Conservation (phyloP, 2,329 filamentous ascomycete genomes). For the Colletotrichum sp. region DNA sequence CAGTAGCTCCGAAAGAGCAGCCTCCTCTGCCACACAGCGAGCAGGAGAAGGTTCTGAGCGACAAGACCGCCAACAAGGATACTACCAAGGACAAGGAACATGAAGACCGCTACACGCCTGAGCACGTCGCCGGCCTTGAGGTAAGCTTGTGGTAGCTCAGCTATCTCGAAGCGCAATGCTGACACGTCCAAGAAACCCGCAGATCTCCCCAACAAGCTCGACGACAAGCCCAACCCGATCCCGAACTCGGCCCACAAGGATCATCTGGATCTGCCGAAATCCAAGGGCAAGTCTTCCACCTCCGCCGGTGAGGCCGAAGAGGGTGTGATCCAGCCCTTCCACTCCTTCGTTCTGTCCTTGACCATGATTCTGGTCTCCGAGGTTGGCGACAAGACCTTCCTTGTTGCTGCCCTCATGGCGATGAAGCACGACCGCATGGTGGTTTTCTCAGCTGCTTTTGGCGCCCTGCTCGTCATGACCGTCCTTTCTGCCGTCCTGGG, state of each 20-base stretch:
- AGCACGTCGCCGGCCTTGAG: conserved; percentile 59
- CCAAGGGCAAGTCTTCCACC: conserved; percentile 33
- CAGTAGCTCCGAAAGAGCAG: conserved; percentile 83
- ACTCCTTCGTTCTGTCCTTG: conserved; percentile 90
- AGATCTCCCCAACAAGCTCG: conserved; percentile 79
- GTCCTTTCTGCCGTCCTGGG: conserved; percentile 91
- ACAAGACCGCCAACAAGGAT: conserved; percentile 44
- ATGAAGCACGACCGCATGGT: conserved; percentile 96
- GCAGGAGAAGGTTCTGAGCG: conserved; percentile 66
- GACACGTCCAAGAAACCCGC: conserved; percentile 69
- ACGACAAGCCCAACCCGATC: conserved; percentile 75
- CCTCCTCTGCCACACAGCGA: conserved; percentile 84
- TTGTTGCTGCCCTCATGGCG: conserved; percentile 96
- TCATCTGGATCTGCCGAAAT: conserved; percentile 57
- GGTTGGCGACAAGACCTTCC: conserved; percentile 97
- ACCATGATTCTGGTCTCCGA: conserved; percentile 98
- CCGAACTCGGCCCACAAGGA: conserved; percentile 71
- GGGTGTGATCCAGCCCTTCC: conserved; percentile 77
- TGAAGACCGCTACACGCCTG: conserved; percentile 38
- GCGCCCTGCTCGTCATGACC: conserved; percentile 92
- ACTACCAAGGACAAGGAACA: conserved; percentile 49
- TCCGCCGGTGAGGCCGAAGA: conserved; percentile 44
- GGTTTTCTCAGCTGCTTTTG: conserved; percentile 94
- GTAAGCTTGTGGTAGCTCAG: conserved; percentile 44
- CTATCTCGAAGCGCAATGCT: background rate